Base-by-base conservation (phyloP, 352 stramenopile species). In the Pythium apleroticum region DNA sequence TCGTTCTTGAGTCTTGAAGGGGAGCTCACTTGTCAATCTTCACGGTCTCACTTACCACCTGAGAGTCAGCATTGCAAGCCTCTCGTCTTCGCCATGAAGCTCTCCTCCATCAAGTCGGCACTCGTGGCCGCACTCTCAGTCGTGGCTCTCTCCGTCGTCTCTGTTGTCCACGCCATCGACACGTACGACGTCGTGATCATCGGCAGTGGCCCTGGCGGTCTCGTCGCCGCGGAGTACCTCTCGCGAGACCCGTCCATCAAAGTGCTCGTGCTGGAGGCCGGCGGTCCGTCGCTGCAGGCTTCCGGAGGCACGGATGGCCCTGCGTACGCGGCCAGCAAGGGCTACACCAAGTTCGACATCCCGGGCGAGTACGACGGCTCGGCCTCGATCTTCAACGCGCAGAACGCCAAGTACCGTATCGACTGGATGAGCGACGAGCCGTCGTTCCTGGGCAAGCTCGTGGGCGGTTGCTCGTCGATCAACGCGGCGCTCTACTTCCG, bases 401-500 rank as follows among this genome's bases (percentile, higher is more conserved):
- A 52, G 11, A 15, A 52, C 24, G 49, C 24, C 25, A 37, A 55
- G 57, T 84, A 84, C 55, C 69, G 73, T n/a, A 68, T 81, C 8
- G 75, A 89, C 45, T 88, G 68, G 69, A 69, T 88, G 60, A 66
- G 52, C 20, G 79, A 72, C 50, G 41, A 59, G 12, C 74, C 81
- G 60, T 74, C 80, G 70, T 89, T 71, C 65, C 71, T 89, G 17
- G 88, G 86, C 30, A 91, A 93, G 65, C 71, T 85, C 19, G 67
- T 96, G 0, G 89, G 88, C 50, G 89, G 86, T 10, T 92, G 76
- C 39, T 91, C 76, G 20, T 86, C 77, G 9, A 88, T 95, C 66
- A 96, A 97, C 59, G 84, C 71, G 33, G 86, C 88, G 63, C 75
- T 96, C 6, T 93, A 92, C 73, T 84, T 95, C 59, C 77, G 84